phyloP scores from a whole-genome alignment of 306 rosid species.

The Casuarina equisetifolia region DNA sequence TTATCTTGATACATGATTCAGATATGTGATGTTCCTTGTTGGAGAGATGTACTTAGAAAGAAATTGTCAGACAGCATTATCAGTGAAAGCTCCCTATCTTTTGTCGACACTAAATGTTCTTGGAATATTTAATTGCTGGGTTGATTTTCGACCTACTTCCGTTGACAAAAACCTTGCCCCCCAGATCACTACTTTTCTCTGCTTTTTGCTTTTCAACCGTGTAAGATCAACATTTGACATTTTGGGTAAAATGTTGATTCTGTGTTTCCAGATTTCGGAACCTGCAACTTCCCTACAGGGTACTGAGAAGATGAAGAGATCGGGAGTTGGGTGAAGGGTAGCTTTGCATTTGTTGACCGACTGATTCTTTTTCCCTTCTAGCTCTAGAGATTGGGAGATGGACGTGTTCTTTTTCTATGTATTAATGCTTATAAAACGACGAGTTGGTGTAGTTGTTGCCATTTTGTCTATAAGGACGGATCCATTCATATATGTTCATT shows the following conservation, averaged over 20 bases:
- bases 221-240: neutral
- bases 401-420: neutral
- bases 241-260: neutral
- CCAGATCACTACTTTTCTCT: neutral
- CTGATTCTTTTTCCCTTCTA: neutral
- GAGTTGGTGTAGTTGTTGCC: slow-evolving; percentile 17
- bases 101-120: no score
- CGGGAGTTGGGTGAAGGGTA: slow-evolving; percentile 16
- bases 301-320: slow-evolving; percentile 25
- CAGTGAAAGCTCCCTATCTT: no score
- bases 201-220: neutral
- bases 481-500: neutral
- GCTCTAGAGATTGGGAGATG: neutral
- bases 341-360: neutral
- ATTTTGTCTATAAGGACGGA: slow-evolving; percentile 30
- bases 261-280: slow-evolving; percentile 53
- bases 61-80: no score
- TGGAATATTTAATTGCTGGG: no score
- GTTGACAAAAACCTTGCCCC: neutral
- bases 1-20: no score
- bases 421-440: neutral
- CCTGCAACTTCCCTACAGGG: slow-evolving; percentile 57
- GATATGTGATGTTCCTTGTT: no score
- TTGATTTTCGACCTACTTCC: no score
- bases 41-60: no score